Base-by-base conservation (phyloP, 768 basidiomycete genomes). In the Chiua virens region DNA sequence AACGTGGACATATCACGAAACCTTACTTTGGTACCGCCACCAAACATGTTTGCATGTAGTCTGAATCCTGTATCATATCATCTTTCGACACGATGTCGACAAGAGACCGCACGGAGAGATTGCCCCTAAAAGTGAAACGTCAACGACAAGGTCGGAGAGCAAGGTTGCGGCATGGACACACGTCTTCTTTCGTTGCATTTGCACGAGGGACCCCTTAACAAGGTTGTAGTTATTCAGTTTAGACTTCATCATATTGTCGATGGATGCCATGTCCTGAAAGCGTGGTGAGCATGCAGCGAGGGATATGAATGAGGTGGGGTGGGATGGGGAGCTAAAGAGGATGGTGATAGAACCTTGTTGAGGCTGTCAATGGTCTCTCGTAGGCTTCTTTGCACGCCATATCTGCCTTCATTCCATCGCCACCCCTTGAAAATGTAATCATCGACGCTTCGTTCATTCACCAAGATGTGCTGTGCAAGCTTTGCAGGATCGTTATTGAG, bases 101-200 rank as follows among this genome's bases (percentile, higher is more conserved):
- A 22, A 98, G 76, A 8, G 91, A 89, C 49, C 90, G 82, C 34
- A 92, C 86, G 28, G 95, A 94, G n/a, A 99, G 80, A 67, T 98
- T 98, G 3, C 97, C 97, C 18, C 95, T 97, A 63, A 34, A 41
- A 20, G 52, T 8, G 30, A 36, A 23, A 40, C 25, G 27, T 57
- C 43, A 52, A 34, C 36, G 37, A 58, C 21, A 47, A 45, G 36
- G 35, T 37, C 20, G 51, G 30, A 45, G 47, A 37, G 34, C 27
- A 47, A 17, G 47, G 42, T 32, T 49, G n/a, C n/a, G 17, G 35
- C 22, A 40, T 42, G 54, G 45, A 71, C 79, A 50, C 65, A 96
- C 95, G 83, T 84, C 77, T 90, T 89, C 83, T 93, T 98, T 59
- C 97, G 85, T 65, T 96, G 92, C 79, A 98, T 85, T 63, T 92